Conservation (phyloP, 352 stramenopile species). For the Achlya hypogyna region DNA sequence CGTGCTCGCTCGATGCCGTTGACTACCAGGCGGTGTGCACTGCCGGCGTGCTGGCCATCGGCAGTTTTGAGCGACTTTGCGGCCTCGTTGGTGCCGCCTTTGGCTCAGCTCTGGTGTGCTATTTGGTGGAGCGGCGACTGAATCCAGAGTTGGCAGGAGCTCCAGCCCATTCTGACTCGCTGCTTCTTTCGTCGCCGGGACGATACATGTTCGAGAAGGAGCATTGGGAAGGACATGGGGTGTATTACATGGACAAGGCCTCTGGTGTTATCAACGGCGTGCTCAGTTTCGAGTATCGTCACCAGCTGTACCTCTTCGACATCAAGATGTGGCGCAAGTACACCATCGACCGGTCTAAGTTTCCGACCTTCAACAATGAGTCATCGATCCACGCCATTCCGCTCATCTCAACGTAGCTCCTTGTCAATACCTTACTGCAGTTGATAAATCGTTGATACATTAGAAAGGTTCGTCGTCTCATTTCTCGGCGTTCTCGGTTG, state of each 20-base stretch:
- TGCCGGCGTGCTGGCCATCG: background rate
- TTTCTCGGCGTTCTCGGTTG: too few species aligned
- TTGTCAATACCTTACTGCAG: too few species aligned
- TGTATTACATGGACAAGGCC: background rate
- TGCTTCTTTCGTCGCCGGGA: background rate
- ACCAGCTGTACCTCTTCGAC: conserved; percentile 4
- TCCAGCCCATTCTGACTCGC: background rate
- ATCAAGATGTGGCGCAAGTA: conserved; percentile 19
- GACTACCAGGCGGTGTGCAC: background rate
- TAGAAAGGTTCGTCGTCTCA: too few species aligned
- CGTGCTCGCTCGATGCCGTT: background rate
- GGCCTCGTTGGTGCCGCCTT: background rate
- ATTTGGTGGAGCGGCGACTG: background rate
- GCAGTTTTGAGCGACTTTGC: background rate
- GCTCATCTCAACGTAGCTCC: too few species aligned
- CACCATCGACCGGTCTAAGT: too few species aligned
- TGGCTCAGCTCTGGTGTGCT: background rate
- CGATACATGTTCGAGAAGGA: conserved; percentile 1
- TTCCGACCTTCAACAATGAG: too few species aligned
- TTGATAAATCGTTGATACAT: too few species aligned
- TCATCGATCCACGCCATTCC: too few species aligned
- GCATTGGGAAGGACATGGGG: background rate
- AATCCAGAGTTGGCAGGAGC: background rate
- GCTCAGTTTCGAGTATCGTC: background rate
- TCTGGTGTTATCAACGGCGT: conserved; percentile 5